phyloP scores from a whole-genome alignment of 805 yeast genomes.

The Brettanomyces custersianus region DNA sequence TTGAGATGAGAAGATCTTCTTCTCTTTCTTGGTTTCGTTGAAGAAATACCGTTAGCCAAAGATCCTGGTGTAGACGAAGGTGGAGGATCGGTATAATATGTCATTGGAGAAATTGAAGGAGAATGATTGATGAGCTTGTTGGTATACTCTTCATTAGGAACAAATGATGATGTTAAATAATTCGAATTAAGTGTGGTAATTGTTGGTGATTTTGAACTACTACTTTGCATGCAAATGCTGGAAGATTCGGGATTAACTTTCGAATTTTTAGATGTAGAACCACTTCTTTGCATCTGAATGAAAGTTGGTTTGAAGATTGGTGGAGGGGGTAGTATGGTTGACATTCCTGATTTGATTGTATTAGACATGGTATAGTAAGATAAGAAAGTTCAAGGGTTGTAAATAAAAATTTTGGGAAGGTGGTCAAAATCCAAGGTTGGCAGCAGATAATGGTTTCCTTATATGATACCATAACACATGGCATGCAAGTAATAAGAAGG shows the following conservation, averaged over 20 bases:
- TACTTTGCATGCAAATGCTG: background rate
- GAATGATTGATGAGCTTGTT: slow-evolving; percentile 18
- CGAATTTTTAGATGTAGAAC: slow-evolving; percentile 5
- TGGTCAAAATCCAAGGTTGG: too few relatives aligned
- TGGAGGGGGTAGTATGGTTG: slow-evolving; percentile 31
- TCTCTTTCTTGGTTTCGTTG: slow-evolving; percentile 11
- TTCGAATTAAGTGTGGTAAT: slow-evolving; percentile 13
- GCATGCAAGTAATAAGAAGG: too few relatives aligned
- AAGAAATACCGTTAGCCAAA: background rate
- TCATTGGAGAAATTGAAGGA: slow-evolving; percentile 27
- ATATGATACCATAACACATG: too few relatives aligned
- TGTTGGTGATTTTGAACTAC: slow-evolving; percentile 3
- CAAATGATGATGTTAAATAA: slow-evolving; percentile 23
- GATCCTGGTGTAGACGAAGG: background rate
- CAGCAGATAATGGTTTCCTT: too few relatives aligned
- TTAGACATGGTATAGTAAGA: background rate
- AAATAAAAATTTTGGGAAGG: background rate
- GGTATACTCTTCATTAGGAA: slow-evolving; percentile 19
- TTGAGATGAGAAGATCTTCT: slow-evolving; percentile 20
- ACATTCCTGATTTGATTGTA: slow-evolving; percentile 3
- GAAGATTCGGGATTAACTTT: background rate
- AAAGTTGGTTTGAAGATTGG: slow-evolving; percentile 39
- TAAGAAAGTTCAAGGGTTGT: background rate
- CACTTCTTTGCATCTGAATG: slow-evolving; percentile 30
- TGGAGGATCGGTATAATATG: slow-evolving; percentile 15